These are phyloP conservation scores for Gossypium lobatum DNA, from an alignment of 441 rosid genomes.

Conservation along the genomic window DNA sequence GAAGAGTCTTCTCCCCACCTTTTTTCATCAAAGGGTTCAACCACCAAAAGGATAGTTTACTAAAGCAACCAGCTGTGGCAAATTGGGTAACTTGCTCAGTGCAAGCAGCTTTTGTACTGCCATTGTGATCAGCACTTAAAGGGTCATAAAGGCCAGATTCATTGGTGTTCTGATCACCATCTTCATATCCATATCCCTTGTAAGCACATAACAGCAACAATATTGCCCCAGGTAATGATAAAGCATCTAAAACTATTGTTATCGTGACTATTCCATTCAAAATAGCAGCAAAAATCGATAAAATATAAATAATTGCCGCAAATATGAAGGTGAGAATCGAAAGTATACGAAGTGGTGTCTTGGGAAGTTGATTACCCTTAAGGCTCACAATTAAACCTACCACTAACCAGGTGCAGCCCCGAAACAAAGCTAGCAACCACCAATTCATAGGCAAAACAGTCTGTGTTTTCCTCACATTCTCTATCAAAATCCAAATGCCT, in stretches of 20 bases:
- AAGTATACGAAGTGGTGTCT: constrained; percentile 37
- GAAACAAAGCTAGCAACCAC: constrained; percentile 49
- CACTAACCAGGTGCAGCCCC: constrained; percentile 60
- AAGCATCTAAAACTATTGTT: constrained; percentile 38
- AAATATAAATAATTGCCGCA: constrained; percentile 37
- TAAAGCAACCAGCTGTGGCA: constrained; percentile 60
- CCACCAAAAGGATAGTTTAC: constrained; percentile 83
- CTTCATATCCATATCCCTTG: constrained; percentile 28
- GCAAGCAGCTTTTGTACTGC: constrained; percentile 18
- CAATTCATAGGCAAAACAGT: constrained; percentile 40
- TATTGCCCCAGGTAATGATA: constrained; percentile 58
- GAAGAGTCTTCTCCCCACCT: constrained; percentile 66
- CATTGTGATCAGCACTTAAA: constrained; percentile 36
- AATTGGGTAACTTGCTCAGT: constrained; percentile 35
- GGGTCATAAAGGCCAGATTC: constrained; percentile 50
- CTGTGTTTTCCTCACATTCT: constrained; percentile 39
- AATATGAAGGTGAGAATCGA: constrained; percentile 50
- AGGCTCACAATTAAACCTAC: constrained; percentile 47
- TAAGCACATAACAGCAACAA: constrained; percentile 51
- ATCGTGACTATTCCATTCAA: constrained; percentile 18
- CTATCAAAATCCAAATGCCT: constrained; percentile 55
- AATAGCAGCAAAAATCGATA: constrained; percentile 40
- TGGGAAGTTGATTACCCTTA: constrained; percentile 30
- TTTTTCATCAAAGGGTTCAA: constrained; percentile 66
- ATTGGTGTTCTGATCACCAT: constrained; percentile 16